Evolutionary conservation across 352 stramenopile genomes (phyloP).

Genomic region (Globisporangium emineosum): DNA sequence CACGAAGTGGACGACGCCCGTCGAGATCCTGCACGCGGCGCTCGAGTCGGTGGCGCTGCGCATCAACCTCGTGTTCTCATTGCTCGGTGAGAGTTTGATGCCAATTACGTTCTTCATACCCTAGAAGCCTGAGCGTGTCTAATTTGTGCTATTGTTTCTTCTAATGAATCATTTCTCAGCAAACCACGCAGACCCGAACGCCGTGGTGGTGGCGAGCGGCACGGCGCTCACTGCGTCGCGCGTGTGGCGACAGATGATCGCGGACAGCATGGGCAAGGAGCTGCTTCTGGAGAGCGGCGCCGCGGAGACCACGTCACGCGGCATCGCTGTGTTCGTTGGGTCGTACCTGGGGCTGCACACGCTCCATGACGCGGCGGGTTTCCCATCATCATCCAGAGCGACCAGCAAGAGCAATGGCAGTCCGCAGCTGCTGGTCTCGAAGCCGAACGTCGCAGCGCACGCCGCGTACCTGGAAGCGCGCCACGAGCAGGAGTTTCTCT

Average conservation of each 20-base stretch:
- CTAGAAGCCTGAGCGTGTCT: too few relatives aligned
- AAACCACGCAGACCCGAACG: slow-evolving; percentile 38
- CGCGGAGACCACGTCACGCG: slow-evolving; percentile 81
- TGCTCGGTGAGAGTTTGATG: slow-evolving; percentile 53
- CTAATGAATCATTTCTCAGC: slow-evolving; percentile 13
- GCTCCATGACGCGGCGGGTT: slow-evolving; percentile 32
- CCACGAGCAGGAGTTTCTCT: slow-evolving; percentile 68
- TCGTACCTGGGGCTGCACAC: slow-evolving; percentile 58
- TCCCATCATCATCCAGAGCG: slow-evolving; percentile 13
- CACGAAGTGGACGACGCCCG: slow-evolving; percentile 86
- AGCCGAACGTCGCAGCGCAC: slow-evolving; percentile 48
- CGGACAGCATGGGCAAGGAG: slow-evolving; percentile 72
- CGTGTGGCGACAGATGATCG: slow-evolving; percentile 87
- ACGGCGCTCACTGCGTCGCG: slow-evolving; percentile 76
- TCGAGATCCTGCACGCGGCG: slow-evolving; percentile 87
- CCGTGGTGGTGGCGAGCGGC: slow-evolving; percentile 69
- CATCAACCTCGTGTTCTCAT: slow-evolving; percentile 78
- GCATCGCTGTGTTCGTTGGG: slow-evolving; percentile 72
- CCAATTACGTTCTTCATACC: background rate
- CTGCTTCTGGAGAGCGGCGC: slow-evolving; percentile 61
- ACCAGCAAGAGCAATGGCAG: slow-evolving; percentile 7
- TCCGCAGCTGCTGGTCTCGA: slow-evolving; percentile 27
- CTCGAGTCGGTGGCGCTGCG: slow-evolving; percentile 92
- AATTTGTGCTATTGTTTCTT: background rate
- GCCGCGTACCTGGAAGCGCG: slow-evolving; percentile 58